Percentiles rank a stretch among this genome's conserved stretches.
Conservation (phyloP, 2,329 filamentous ascomycete genomes). For the Xylariaceae sp. region DNA sequence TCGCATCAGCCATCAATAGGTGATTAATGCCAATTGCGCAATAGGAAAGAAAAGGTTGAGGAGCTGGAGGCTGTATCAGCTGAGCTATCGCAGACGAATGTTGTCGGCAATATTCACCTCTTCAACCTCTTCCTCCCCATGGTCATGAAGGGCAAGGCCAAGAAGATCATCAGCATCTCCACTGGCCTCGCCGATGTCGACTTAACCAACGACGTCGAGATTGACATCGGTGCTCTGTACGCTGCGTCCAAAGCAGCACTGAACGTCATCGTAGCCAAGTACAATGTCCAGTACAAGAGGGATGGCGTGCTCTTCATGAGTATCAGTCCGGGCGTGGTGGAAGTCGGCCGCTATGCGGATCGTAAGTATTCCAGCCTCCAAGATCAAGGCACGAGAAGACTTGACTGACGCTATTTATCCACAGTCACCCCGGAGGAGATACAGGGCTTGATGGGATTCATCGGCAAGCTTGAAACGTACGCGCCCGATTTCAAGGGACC, state of each 20-base stretch:
- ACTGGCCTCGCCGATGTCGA: conserved; percentile 51
- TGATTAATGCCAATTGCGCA: background rate
- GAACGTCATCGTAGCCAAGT: conserved; percentile 32
- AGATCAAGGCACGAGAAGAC: no score
- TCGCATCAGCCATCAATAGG: background rate
- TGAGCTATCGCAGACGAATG: conserved; percentile 33
- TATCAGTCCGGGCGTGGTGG: conserved; percentile 40
- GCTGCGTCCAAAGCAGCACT: conserved; percentile 30
- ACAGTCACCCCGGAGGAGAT: conserved; percentile 6
- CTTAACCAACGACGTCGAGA: conserved; percentile 28
- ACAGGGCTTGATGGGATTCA: conserved; percentile 3
- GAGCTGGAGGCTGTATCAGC: background rate
- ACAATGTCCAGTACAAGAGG: conserved; percentile 35
- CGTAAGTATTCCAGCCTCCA: no score
- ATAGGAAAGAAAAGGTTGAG: background rate
- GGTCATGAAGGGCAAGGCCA: conserved; percentile 39
- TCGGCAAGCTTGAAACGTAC: conserved; percentile 17
- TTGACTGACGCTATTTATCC: background rate
- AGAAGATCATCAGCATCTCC: conserved; percentile 31
- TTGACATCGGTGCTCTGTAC: conserved; percentile 33
- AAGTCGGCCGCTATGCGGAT: conserved; percentile 21
- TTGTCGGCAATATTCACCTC: conserved; percentile 47
- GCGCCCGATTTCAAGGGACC: conserved; percentile 21
- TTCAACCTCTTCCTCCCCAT: conserved; percentile 51
- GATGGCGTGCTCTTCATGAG: conserved; percentile 41